These are phyloP conservation scores for Pogostemon cablin DNA, from an alignment of 257 asterid species.

Conservation along the genomic window DNA sequence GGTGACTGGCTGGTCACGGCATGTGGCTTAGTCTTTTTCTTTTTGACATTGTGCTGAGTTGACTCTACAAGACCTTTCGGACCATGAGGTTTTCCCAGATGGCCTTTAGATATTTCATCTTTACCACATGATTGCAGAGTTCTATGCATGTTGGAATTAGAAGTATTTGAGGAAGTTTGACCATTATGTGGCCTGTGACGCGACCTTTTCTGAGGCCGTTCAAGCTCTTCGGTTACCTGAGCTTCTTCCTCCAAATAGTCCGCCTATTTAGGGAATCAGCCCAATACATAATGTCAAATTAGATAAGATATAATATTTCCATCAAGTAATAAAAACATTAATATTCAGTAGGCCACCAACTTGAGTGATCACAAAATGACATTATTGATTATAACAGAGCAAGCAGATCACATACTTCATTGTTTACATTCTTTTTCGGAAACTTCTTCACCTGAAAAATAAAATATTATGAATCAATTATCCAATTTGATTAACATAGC, in stretches of 20 bases:
- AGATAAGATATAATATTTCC: slow-evolving; percentile 20
- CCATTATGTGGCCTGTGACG: slow-evolving; percentile 49
- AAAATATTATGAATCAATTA: slow-evolving; percentile 18
- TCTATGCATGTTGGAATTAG: slow-evolving; percentile 23
- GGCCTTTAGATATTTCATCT: slow-evolving; percentile 42
- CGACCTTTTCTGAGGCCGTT: slow-evolving; percentile 61
- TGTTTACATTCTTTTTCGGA: slow-evolving; percentile 29
- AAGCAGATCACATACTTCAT: slow-evolving; percentile 38
- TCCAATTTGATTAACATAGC: slow-evolving; percentile 25
- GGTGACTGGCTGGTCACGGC: slow-evolving; percentile 32
- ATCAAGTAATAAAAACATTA: slow-evolving; percentile 15
- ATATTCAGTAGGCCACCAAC: slow-evolving; percentile 28
- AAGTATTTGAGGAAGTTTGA: slow-evolving; percentile 44
- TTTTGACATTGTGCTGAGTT: slow-evolving; percentile 33
- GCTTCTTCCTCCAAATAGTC: slow-evolving; percentile 52
- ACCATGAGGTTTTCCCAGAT: slow-evolving; percentile 25
- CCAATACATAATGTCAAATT: slow-evolving; percentile 20
- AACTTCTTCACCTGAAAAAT: slow-evolving; percentile 37
- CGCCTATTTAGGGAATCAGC: slow-evolving; percentile 34
- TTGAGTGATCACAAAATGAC: slow-evolving; percentile 15
- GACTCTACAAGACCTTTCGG: slow-evolving; percentile 35
- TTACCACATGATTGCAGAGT: slow-evolving; percentile 39
- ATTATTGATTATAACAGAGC: background rate
- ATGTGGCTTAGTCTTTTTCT: slow-evolving; percentile 33
- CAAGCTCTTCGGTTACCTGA: slow-evolving; percentile 55